These are phyloP conservation scores for Rhododendron kiyosumense DNA, from an alignment of 148 eudicot species.

Conservation along the genomic window DNA sequence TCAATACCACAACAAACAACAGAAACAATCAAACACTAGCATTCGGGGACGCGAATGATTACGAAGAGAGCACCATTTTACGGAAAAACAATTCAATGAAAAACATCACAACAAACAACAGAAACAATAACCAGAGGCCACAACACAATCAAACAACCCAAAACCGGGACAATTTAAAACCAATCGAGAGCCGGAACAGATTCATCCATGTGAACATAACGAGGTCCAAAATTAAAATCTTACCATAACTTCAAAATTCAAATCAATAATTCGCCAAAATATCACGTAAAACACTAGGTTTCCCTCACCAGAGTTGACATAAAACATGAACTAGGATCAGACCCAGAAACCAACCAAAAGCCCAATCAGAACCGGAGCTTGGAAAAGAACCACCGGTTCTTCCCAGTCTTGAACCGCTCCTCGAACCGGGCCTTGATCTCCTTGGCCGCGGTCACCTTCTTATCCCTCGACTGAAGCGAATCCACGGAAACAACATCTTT, in stretches of 20 bases:
- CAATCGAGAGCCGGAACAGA: no score
- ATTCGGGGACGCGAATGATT: no score
- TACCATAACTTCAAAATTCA: no score
- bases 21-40: no score
- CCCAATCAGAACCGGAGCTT: conserved; percentile 27
- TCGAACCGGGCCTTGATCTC: conserved; percentile 27
- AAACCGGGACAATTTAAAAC: neutral
- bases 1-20: no score
- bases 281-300: neutral
- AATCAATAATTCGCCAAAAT: neutral
- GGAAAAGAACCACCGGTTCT: conserved; percentile 43
- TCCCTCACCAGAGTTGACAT: neutral
- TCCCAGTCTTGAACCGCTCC: conserved; percentile 41
- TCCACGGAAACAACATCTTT: conserved; percentile 25
- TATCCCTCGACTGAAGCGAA: conserved; percentile 25
- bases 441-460: conserved; percentile 37
- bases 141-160: neutral
- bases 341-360: no score
- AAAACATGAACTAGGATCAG: no score
- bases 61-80: no score
- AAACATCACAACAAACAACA: no score
- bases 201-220: neutral
- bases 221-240: neutral
- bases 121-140: no score
- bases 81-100: no score